Evolutionary conservation across 2,329 filamentous ascomycete species (phyloP), one percentile per base, ranked within the genome.

Genomic region (Sphaerulina musiva): DNA sequence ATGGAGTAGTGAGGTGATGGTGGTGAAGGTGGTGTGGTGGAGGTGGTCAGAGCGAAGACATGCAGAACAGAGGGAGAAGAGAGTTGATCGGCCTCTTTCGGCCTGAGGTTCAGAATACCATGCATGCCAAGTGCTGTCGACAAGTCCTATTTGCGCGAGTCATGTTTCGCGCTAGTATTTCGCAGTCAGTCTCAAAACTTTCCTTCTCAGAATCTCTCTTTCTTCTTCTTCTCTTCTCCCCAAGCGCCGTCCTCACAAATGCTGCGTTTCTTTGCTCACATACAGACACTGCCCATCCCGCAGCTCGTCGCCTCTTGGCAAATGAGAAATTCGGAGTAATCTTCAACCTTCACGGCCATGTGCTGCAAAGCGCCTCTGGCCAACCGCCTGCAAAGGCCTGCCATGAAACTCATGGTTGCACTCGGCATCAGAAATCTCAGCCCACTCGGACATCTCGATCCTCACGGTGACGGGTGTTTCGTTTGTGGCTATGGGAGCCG

Each of bases 311-410:
- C 52, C 54, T 26, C 59, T 59, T 73, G 76, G 88, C 89, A 91
- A 89, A 89, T 91, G 88, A 89, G 88, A 93, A 93, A 93, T 92
- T 93, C 88, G 88, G 89, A 93, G 89, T 87, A 93, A 84, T 91
- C 87, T 91, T 89, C 87, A 89, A 51, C 55, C 48, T 50, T 53
- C 59, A 59, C 53, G 14, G 59, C 50, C 46, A 50, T 58, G 55
- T 54, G 53, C 63, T 52, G 32, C 34, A 26, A 36, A 32, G 55
- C 45, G 54, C 69, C 67, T 69, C 68, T 73, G 72, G 70, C 72
- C 70, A 39, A 45, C 88, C 87, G 85, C 86, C 86, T 83, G 87
- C 80, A 80, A 92, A 86, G 87, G 86, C 80, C 86, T 85, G 81
- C 81, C 87, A 86, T 87, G 85, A 87, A 67, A 63, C 78, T 83